phyloP scores from a whole-genome alignment of 208 protist genomes.

The Wallacemonas sp. region DNA sequence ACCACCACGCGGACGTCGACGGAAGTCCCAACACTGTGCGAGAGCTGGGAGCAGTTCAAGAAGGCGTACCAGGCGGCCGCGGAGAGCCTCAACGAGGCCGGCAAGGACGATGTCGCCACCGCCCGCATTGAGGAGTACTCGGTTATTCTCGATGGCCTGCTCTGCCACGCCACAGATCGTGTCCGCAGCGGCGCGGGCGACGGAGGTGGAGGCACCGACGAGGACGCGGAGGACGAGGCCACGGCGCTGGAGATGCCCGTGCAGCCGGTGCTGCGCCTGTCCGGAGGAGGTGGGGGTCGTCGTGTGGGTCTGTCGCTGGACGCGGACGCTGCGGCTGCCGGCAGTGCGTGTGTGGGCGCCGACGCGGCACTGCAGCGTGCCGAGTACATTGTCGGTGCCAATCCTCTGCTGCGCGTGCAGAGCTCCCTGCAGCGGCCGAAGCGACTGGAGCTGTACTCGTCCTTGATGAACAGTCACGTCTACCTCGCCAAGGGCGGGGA shows the following conservation, averaged over 20 bases:
- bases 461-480: constrained; percentile 63
- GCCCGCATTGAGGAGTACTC: neutral
- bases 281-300: too few relatives aligned
- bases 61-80: neutral
- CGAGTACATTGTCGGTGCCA: constrained; percentile 44
- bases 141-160: neutral
- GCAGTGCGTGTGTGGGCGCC: neutral
- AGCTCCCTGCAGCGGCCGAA: constrained; percentile 89
- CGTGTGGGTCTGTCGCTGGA: too few relatives aligned
- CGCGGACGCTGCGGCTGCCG: too few relatives aligned
- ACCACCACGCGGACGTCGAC: neutral
- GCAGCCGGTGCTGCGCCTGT: constrained; percentile 23
- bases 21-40: neutral
- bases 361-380: neutral
- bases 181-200: constrained; percentile 11
- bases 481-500: constrained; percentile 95
- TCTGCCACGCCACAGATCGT: constrained; percentile 1
- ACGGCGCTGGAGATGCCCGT: constrained; percentile 8
- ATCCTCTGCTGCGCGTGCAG: constrained; percentile 67
- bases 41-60: constrained; percentile 11
- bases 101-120: neutral
- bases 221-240: neutral
- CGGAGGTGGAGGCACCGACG: neutral
- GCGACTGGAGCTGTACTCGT: constrained; percentile 81
- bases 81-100: neutral